These are phyloP conservation scores for Pythium aphanidermatum DNA, from an alignment of 352 stramenopile genomes.

Conservation along the genomic window DNA sequence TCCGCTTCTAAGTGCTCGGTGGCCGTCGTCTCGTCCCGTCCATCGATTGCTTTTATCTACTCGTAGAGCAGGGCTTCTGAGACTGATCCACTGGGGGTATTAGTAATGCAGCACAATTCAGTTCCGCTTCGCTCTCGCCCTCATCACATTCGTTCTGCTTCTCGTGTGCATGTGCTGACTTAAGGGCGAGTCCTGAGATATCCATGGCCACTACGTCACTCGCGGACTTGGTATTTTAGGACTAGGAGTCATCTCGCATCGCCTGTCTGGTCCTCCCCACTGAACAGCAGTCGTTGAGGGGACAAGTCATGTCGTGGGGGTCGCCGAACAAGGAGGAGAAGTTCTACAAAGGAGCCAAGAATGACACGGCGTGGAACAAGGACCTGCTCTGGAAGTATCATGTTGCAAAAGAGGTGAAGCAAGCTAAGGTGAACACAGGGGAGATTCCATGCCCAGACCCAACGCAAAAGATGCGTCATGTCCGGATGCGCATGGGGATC, in stretches of 20 bases:
- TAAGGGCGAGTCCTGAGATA: too few relatives aligned
- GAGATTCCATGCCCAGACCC: slow-evolving; percentile 25
- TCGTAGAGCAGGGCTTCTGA: slow-evolving; percentile 17
- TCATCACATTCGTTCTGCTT: too few relatives aligned
- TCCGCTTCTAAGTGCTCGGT: slow-evolving; percentile 95
- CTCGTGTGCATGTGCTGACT: too few relatives aligned
- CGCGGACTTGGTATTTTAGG: too few relatives aligned
- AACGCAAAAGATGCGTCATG: slow-evolving; percentile 22
- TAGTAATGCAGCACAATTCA: slow-evolving; percentile 31
- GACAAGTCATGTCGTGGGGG: slow-evolving; percentile 21
- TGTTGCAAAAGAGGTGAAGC: slow-evolving; percentile 40
- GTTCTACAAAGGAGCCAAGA: slow-evolving; percentile 49
- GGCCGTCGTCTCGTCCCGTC: neutral
- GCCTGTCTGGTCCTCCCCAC: too few relatives aligned
- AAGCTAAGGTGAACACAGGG: slow-evolving; percentile 31
- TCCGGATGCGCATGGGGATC: slow-evolving; percentile 42
- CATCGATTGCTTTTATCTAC: slow-evolving; percentile 14
- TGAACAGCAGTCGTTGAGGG: too few relatives aligned
- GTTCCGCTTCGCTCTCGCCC: slow-evolving; percentile 20
- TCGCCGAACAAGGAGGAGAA: slow-evolving; percentile 33
- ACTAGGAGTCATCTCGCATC: too few relatives aligned
- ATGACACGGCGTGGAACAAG: slow-evolving; percentile 55
- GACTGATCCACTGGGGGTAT: slow-evolving; percentile 23
- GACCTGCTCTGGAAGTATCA: slow-evolving; percentile 48
- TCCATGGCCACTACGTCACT: too few relatives aligned